Base-by-base conservation (phyloP, 2,329 filamentous ascomycete species). In the Colletotrichum viniferum region DNA sequence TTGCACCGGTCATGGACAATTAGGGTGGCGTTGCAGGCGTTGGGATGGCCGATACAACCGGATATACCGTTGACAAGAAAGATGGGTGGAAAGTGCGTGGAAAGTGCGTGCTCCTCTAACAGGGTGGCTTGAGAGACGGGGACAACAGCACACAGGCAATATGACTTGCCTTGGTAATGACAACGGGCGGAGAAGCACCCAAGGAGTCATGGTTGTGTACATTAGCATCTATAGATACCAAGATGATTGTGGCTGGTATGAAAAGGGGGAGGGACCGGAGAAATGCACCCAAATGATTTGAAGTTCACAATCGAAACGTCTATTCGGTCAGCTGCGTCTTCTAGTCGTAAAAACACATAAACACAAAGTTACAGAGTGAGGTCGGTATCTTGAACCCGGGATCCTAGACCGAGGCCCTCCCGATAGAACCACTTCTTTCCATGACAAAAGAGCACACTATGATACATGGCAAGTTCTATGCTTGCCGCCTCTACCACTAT, bases 201-300 rank as follows among this genome's bases (percentile, higher is more conserved):
- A 30, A 18, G 63, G 28, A 38, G 69, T 56, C 56, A 71, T 34
- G 38, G n/a, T 32, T 64, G 58, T 73, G 74, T 77, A 76, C 30
- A 76, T 52, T 76, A 74, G 68, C 70, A 76, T 71, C 30, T 75
- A 74, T 77, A 77, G 76, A 77, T 77, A 77, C 68, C 76, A 77
- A 30, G 61, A 62, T 36, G 34, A 52, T 36, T 38, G 61, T 38
- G 14, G 13, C 21, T 69, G 64, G 65, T 43, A 32, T 56, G 61
- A 71, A 70, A 74, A 66, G 43, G 32, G 60, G 43, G 43, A 13
- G 43, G 43, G 30, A 7, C 7, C 61, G 24, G 32, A 28, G 28
- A 66, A n/a, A 60, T 56, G 32, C 38, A 71, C 32, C 43, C 21
- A 30, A 55, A 66, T 56, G 30, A 36, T 38, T 38, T 30, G 18